phyloP scores from a whole-genome alignment of 345 rosid genomes.

The Eutrema heterophyllum region DNA sequence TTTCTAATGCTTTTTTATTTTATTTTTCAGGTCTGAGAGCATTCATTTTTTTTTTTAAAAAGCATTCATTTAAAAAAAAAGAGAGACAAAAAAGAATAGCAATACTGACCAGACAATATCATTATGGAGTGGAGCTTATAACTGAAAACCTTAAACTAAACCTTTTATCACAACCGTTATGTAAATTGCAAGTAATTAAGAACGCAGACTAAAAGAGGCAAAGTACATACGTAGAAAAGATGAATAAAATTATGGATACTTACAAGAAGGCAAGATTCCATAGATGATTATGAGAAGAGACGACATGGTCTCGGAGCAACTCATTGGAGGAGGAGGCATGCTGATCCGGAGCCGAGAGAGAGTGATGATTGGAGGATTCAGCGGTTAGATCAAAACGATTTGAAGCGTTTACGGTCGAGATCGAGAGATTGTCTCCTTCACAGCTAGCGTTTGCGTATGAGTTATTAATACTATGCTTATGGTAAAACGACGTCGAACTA shows the following conservation, averaged over 20 bases:
- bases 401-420: conserved; percentile 50
- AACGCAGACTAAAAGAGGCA: neutral
- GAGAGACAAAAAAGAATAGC: neutral
- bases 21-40: neutral
- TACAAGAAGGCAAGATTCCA: conserved; percentile 69
- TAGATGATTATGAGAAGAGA: conserved; percentile 46
- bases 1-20: conserved; percentile 21
- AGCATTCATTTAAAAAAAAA: neutral
- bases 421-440: conserved; percentile 62
- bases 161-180: conserved; percentile 1
- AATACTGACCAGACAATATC: neutral
- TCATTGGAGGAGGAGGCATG: conserved; percentile 36
- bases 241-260: conserved; percentile 27
- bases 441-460: conserved; percentile 40
- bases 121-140: conserved; percentile 5
- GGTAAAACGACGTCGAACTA: conserved; percentile 35
- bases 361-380: conserved; percentile 43
- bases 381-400: conserved; percentile 60
- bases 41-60: neutral
- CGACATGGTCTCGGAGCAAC: conserved; percentile 50
- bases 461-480: conserved; percentile 15
- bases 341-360: conserved; percentile 26
- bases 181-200: neutral
- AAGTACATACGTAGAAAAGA: neutral
- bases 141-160: neutral